Conservation (phyloP, 1,139 yeast species). For the Kodamaea suecica region DNA sequence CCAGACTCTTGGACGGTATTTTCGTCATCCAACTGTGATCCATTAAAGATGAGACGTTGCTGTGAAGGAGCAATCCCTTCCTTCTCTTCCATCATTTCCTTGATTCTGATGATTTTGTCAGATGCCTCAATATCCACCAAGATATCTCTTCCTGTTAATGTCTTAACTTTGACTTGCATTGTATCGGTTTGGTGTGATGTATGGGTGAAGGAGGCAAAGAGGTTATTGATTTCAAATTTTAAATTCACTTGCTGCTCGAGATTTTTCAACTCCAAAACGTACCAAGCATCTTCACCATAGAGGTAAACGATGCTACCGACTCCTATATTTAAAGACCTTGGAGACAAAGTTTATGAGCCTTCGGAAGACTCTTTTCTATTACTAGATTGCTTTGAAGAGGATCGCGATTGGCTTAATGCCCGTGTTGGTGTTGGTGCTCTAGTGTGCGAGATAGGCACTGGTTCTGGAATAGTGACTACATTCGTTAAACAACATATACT, state of each 20-base stretch:
- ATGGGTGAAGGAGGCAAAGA: background rate
- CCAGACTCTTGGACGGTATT: conserved; percentile 67
- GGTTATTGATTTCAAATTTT: background rate
- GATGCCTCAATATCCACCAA: conserved; percentile 74
- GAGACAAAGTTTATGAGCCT: conserved; percentile 77
- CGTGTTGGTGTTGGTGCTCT: conserved; percentile 39
- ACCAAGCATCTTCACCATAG: no score
- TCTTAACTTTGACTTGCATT: conserved; percentile 70
- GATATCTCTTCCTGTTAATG: conserved; percentile 82
- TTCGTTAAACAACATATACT: conserved; percentile 58
- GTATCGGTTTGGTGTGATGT: background rate
- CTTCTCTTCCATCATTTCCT: conserved; percentile 91
- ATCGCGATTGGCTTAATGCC: conserved; percentile 32
- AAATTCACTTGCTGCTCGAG: no score
- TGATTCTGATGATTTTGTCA: conserved; percentile 76
- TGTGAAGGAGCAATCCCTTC: conserved; percentile 98
- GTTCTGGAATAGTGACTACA: conserved; percentile 83
- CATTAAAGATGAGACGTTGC: conserved; percentile 86
- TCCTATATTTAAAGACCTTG: conserved; percentile 31
- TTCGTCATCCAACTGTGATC: conserved; percentile 87
- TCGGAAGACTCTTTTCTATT: conserved; percentile 86
- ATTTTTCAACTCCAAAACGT: no score
- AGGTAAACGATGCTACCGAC: conserved; percentile 46
- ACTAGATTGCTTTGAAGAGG: conserved; percentile 72
- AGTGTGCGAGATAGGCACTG: conserved; percentile 86